A percentile compares a stretch with the other conserved stretches of the same genome.
Conservation (phyloP, 1,139 yeast genomes). For the Nakaseomyces sp. region DNA sequence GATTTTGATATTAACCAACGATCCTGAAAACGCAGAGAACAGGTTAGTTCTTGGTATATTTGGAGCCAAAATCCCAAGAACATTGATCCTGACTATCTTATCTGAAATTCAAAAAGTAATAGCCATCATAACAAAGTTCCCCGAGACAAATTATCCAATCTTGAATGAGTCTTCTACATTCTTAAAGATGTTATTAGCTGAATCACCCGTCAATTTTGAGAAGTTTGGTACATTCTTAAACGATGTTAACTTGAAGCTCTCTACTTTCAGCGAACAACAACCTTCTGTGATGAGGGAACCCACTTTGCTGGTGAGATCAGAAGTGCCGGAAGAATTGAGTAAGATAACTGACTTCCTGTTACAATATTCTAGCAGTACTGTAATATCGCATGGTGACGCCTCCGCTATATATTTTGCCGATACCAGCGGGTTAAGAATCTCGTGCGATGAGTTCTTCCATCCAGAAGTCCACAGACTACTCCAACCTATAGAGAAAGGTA, state of each 20-base stretch:
- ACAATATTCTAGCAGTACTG: conserved; percentile 23
- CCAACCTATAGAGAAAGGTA: conserved; percentile 25
- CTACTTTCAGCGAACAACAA: conserved; percentile 25
- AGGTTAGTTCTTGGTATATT: conserved; percentile 28
- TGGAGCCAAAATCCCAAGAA: conserved; percentile 30
- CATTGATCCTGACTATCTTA: conserved; percentile 26
- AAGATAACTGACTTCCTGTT: conserved; percentile 25
- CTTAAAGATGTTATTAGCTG: conserved; percentile 26
- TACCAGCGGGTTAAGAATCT: conserved; percentile 26
- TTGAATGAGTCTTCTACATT: conserved; percentile 30
- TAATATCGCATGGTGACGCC: conserved; percentile 27
- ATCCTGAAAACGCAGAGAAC: conserved; percentile 17
- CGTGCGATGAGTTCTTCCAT: conserved; percentile 24
- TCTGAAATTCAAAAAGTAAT: conserved; percentile 29
- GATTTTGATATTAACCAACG: conserved; percentile 24
- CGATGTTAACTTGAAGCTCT: conserved; percentile 28
- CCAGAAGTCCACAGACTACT: conserved; percentile 16
- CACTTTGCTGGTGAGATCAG: conserved; percentile 28
- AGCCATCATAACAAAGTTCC: conserved; percentile 27
- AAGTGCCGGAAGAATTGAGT: conserved; percentile 21
- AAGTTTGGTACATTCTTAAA: conserved; percentile 29
- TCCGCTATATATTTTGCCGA: conserved; percentile 27
- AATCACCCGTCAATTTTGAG: conserved; percentile 29
- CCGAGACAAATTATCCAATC: conserved; percentile 29
- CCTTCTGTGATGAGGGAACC: conserved; percentile 22